phyloP scores from a whole-genome alignment of 805 yeast species.

The Ogataea sp. region DNA sequence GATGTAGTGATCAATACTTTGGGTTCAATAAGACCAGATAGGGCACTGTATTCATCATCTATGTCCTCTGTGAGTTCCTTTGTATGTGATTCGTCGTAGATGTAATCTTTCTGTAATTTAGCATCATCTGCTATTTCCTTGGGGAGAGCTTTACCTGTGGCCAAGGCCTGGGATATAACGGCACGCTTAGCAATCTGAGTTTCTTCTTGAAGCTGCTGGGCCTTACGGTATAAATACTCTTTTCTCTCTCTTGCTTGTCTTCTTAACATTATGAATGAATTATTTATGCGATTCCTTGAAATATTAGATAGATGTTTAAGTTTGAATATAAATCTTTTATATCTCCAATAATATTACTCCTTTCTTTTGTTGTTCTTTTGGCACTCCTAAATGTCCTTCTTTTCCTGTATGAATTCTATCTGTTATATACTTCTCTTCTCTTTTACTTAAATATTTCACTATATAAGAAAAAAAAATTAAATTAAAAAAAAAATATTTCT shows the following conservation, averaged over 20 bases:
- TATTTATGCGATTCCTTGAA: neutral
- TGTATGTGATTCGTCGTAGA: constrained; percentile 80
- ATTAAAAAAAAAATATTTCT: no score
- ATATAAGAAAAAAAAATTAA: no score
- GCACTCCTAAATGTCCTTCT: no score
- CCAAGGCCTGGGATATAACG: constrained; percentile 78
- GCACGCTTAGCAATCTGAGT: constrained; percentile 79
- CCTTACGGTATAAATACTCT: constrained; percentile 84
- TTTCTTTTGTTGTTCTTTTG: no score
- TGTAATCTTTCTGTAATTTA: constrained; percentile 68
- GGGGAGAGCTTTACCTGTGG: constrained; percentile 83
- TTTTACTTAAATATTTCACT: no score
- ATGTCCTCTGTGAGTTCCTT: constrained; percentile 34
- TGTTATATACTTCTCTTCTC: no score
- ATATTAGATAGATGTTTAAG: no score
- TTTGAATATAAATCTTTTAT: no score
- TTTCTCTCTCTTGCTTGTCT: constrained; percentile 95
- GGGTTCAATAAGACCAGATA: constrained; percentile 87
- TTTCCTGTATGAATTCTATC: no score
- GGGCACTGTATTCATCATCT: constrained; percentile 87
- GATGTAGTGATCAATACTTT: constrained; percentile 89
- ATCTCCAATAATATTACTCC: no score
- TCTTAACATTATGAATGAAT: constrained; percentile 47
- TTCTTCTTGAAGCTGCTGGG: constrained; percentile 86
- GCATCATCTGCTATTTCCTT: constrained; percentile 87